Evolutionary conservation across 176 grass and related monocot species (phyloP), one percentile per base, ranked within the genome.

Genomic region (Aegilops speltoides): DNA sequence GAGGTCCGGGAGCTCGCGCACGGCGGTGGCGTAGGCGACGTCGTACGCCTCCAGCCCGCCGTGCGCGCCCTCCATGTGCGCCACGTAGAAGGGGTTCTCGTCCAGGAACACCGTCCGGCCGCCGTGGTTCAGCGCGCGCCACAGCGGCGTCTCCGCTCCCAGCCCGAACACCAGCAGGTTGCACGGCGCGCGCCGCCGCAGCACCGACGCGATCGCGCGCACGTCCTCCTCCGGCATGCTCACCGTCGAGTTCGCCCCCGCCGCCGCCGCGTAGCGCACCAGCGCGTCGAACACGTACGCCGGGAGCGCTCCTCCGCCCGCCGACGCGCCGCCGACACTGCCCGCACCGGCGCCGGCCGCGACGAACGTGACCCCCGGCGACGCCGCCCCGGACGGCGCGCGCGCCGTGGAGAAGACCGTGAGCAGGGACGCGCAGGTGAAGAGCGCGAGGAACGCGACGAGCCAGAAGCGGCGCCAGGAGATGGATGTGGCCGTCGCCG

Each of bases 11-110:
- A 96, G 60, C 45, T 99, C 97, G 56, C 88, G 83, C 75, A 94
- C 89, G 43, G 90, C 72, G 62, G 94, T 99, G 60, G 90, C 85
- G 86, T 99, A 99, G 40, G 94, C 17, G 1, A 99, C 92, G 76
- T 99, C 97, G 76, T 99, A 99, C 68, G 94, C 94, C 85, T 99
- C 97, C 10, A 99, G 74, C 90, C 97, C 13, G 73, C 73, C 73
- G 82, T 93, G 90, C 59, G 76, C 87, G 2, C 82, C 84, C 85
- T 99, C 97, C 37, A 99, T 56, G 89, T 99, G 91, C 3, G 89
- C 90, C 64, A 99, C 91, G 86, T 99, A 99, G 89, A 87, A 99
- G 19, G 93, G 88, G 92, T 99, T 99, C 92, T 99, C 97, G 72
- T 99, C 97, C 23, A 99, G 85, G 89, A 96, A 99, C 79, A 99